Evolutionary conservation across 148 eudicot genomes (phyloP).

Genomic region (Amaranthus cruentus): DNA sequence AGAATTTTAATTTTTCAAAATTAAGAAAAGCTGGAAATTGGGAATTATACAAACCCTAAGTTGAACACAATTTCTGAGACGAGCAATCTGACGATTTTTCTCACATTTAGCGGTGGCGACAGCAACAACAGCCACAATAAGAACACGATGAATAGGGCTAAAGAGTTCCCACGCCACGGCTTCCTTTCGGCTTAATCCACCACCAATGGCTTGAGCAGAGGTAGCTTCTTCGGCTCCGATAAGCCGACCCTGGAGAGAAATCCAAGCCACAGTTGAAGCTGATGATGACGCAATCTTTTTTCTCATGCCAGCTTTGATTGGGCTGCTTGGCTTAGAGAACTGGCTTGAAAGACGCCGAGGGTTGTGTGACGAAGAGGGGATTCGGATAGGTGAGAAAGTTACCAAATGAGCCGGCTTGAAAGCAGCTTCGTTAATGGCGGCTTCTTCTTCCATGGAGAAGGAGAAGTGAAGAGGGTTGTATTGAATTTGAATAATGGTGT

Average conservation of each 20-base stretch:
- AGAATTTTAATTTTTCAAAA: no score
- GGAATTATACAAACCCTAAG: constrained; percentile 57
- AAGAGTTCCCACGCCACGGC: constrained; percentile 78
- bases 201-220: constrained; percentile 47
- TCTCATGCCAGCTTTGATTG: constrained; percentile 29
- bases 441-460: constrained; percentile 20
- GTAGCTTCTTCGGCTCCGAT: constrained; percentile 78
- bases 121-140: constrained; percentile 65
- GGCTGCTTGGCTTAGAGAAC: constrained; percentile 46
- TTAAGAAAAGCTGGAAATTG: no score
- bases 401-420: constrained; percentile 30
- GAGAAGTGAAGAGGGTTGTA: background rate
- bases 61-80: constrained; percentile 52
- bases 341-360: constrained; percentile 71
- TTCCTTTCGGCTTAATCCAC: constrained; percentile 35
- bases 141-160: constrained; percentile 68
- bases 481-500: constrained; percentile 7
- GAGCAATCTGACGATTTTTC: constrained; percentile 50
- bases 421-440: background rate
- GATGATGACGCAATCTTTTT: background rate
- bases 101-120: constrained; percentile 50
- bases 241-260: constrained; percentile 71
- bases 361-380: constrained; percentile 30
- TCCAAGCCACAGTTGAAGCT: constrained; percentile 43
- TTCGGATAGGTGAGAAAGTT: constrained; percentile 43